These are phyloP conservation scores for Coniferiporia weirii DNA, from an alignment of 1,284 basidiomycete genomes.

Conservation along the genomic window DNA sequence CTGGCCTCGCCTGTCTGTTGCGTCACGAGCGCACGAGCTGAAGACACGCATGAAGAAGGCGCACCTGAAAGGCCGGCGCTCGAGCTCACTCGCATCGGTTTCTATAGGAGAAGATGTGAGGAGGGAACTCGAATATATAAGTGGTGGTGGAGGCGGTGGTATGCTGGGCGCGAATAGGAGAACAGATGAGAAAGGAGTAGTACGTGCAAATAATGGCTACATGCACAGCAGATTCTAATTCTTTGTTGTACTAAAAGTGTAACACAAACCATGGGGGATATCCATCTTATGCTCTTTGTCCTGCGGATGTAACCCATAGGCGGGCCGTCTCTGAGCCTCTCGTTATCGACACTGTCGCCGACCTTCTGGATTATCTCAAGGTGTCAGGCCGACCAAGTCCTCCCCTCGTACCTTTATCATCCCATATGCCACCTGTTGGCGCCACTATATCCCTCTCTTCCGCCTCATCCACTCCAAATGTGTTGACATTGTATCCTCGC, in stretches of 20 bases:
- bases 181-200: neutral
- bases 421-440: neutral
- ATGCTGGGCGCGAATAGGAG: neutral
- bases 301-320: neutral
- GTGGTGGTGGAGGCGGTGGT: neutral
- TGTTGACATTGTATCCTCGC: neutral
- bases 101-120: neutral
- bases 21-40: neutral
- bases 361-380: constrained; percentile 1
- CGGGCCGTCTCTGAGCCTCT: neutral
- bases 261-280: neutral
- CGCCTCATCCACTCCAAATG: neutral
- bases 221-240: neutral
- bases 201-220: neutral
- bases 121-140: neutral
- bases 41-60: constrained; percentile 4
- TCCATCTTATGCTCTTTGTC: neutral
- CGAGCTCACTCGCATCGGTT: neutral
- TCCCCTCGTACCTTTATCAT: neutral
- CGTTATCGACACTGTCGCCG: constrained; percentile 5
- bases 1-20: constrained; percentile 7
- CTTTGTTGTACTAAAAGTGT: neutral
- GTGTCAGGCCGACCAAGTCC: neutral
- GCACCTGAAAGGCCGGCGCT: neutral
- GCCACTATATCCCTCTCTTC: neutral